These are phyloP conservation scores for Psophocarpus tetragonolobus DNA, from an alignment of 306 rosid genomes.

Conservation along the genomic window DNA sequence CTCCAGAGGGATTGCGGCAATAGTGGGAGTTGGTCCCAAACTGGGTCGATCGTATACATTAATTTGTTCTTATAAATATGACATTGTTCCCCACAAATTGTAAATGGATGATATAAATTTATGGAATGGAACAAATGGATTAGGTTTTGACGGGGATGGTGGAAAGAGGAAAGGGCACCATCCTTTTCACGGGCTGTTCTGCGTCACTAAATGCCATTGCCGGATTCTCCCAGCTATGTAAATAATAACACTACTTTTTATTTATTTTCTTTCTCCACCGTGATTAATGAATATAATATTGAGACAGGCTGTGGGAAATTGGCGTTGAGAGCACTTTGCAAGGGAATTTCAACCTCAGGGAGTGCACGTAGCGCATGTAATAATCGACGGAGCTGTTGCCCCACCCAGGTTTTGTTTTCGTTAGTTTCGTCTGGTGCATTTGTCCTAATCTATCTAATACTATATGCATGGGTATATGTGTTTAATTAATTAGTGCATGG, in stretches of 20 bases:
- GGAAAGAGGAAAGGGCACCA: neutral
- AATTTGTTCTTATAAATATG: too few relatives aligned
- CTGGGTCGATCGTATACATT: neutral
- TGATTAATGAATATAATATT: neutral
- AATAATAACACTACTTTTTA: neutral
- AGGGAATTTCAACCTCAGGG: conserved; percentile 7
- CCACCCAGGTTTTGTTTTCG: neutral
- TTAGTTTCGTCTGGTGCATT: neutral
- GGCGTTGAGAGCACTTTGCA: neutral
- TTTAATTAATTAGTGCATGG: neutral
- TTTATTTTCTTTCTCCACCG: neutral
- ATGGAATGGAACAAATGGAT: neutral
- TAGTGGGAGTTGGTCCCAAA: neutral
- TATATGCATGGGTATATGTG: neutral
- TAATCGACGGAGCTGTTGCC: neutral
- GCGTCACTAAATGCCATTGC: neutral
- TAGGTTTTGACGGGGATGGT: conserved; percentile 7
- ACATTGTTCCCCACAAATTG: too few relatives aligned
- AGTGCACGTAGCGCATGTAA: conserved; percentile 8
- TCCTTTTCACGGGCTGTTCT: neutral
- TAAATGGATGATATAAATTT: too few relatives aligned
- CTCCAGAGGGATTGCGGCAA: neutral
- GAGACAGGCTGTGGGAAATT: neutral
- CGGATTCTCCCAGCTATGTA: neutral
- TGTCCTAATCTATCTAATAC: neutral